Conservation (phyloP, 1,139 yeast genomes). For the Lodderomyces orthopsilosis region DNA sequence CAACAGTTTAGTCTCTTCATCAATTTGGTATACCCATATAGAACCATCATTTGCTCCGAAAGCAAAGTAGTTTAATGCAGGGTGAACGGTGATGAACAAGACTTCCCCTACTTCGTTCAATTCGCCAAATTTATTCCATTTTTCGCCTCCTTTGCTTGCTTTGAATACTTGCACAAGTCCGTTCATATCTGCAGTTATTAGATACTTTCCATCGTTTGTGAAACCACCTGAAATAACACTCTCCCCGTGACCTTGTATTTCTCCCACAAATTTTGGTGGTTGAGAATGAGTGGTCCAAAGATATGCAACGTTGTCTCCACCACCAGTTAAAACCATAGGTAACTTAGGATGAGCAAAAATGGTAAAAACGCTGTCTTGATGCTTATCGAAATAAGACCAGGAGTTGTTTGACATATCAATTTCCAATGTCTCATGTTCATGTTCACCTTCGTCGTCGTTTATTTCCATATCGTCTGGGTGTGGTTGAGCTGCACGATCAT, state of each 20-base stretch:
- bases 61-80: conserved; percentile 75
- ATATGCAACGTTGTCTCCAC: conserved; percentile 88
- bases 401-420: conserved; percentile 86
- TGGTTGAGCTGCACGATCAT: conserved; percentile 35
- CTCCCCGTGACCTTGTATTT: conserved; percentile 77
- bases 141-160: conserved; percentile 70
- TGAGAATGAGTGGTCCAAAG: conserved; percentile 88
- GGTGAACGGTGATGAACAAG: conserved; percentile 77
- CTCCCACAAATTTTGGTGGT: conserved; percentile 77
- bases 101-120: conserved; percentile 83
- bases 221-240: conserved; percentile 84
- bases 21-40: conserved; percentile 87
- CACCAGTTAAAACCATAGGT: conserved; percentile 76
- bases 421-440: conserved; percentile 34
- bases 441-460: conserved; percentile 30
- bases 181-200: conserved; percentile 91
- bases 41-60: conserved; percentile 93
- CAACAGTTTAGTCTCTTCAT: conserved; percentile 49
- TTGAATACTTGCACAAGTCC: conserved; percentile 79
- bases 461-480: conserved; percentile 30
- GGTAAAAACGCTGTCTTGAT: conserved; percentile 78
- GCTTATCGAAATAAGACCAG: conserved; percentile 83
- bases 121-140: conserved; percentile 70
- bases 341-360: conserved; percentile 76
- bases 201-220: conserved; percentile 74